Evolutionary conservation across 108 stramenopile genomes (phyloP).

Genomic region (Cyclotella distinguenda): DNA sequence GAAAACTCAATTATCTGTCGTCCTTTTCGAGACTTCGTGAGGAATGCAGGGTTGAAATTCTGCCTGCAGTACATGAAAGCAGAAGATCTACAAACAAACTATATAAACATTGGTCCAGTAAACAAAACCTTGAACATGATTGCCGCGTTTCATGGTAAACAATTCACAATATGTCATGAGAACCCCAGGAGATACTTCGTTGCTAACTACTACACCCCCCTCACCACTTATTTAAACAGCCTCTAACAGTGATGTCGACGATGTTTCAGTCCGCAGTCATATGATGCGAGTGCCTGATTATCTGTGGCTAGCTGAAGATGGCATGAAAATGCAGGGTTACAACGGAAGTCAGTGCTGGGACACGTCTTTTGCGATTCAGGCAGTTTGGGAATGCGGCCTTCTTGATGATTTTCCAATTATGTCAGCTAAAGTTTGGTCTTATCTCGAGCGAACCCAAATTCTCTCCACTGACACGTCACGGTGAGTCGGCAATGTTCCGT

Average conservation of each 20-base stretch:
- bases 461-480: conserved; percentile 74
- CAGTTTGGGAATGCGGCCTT: conserved; percentile 80
- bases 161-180: neutral
- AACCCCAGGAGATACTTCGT: neutral
- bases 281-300: conserved; percentile 92
- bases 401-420: conserved; percentile 76
- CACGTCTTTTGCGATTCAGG: conserved; percentile 94
- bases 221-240: conserved; percentile 12
- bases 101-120: conserved; percentile 95
- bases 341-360: conserved; percentile 99
- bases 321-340: conserved; percentile 99
- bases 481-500: conserved; percentile 12
- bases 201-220: too few species aligned
- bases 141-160: conserved; percentile 68
- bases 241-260: conserved; percentile 54
- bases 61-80: conserved; percentile 86
- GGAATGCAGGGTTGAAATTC: conserved; percentile 75
- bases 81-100: conserved; percentile 98
- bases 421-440: conserved; percentile 66
- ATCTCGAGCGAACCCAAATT: conserved; percentile 86
- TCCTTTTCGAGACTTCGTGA: conserved; percentile 60
- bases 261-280: conserved; percentile 73
- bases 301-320: conserved; percentile 99
- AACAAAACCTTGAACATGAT: conserved; percentile 97
- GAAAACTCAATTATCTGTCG: conserved; percentile 77